Evolutionary conservation across 2,329 filamentous ascomycete genomes (phyloP), one percentile per base, ranked within the genome.

Genomic region (Stromatinia cepivora): DNA sequence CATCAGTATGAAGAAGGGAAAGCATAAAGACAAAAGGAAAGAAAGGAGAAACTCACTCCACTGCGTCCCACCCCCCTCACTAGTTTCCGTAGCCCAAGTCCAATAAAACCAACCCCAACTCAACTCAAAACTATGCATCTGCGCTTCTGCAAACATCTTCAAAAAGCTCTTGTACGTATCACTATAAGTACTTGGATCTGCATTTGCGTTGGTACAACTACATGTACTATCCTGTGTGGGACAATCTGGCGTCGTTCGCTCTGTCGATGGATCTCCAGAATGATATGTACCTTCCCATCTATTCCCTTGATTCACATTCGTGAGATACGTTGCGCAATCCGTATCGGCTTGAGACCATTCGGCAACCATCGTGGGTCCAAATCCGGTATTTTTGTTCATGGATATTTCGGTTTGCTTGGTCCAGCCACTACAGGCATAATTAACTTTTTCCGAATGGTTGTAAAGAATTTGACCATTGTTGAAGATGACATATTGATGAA

Each of bases 21-120:
- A 89, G 82, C 95, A 97, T 79, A 39, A 28, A 54, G 1, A 17
- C 0, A 11, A 45, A 28, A 22, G 39, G 15, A 50, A 28, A 34
- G 15, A 54, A 69, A 34, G 5, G 25, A 22, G 34, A 4, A 69
- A 69, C 67, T 66, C 42, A 70, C 93, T 97, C 95, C 95, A 99
- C 81, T 97, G 93, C 70, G 89, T 84, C 8, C 66, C 66, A 48
- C 66, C 66, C 10, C 66, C 66, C 22, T 69, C 20, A 62, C 91
- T 89, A 73, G 81, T 85, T 83, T 98, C 94, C 42, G 94, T 97
- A 81, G 93, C 88, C 94, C 95, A 97, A 46, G 94, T 98, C 95
- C 95, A 99, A 81, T 99, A 99, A 82, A 97, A 97, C 95, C 95
- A 99, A 62, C 95, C 95, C 90, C 92, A 95, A 8, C 92, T 93